A percentile compares a stretch with the other conserved stretches of the same genome.
Evolutionary conservation across 2,329 filamentous ascomycete genomes (phyloP).

Genomic region (Alternaria rosae): DNA sequence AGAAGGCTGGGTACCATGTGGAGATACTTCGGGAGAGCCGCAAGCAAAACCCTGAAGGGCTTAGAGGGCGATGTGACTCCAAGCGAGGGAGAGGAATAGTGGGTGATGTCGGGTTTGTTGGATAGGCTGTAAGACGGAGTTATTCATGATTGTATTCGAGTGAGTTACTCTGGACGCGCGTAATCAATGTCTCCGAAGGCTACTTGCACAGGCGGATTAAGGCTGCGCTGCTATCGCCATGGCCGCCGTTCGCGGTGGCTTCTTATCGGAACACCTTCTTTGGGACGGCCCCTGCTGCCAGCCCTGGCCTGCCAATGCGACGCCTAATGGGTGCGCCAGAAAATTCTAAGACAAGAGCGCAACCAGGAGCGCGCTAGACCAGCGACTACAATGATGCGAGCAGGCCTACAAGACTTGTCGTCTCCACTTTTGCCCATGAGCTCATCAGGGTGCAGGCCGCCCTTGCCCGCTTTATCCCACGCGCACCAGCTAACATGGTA

Average conservation of each 20-base stretch:
- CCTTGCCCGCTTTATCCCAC: slow-evolving; percentile 31
- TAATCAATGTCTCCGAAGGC: neutral
- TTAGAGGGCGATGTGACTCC: neutral
- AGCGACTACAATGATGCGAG: slow-evolving; percentile 19
- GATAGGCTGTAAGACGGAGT: neutral
- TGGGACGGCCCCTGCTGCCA: slow-evolving; percentile 10
- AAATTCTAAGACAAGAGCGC: slow-evolving; percentile 11
- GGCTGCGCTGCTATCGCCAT: slow-evolving; percentile 19
- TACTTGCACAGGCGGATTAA: neutral
- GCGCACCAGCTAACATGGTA: slow-evolving; percentile 7
- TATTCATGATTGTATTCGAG: neutral
- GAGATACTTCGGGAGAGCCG: slow-evolving; percentile 10
- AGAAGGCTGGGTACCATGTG: neutral
- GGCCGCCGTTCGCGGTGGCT: slow-evolving; percentile 32
- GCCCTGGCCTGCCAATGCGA: slow-evolving; percentile 1
- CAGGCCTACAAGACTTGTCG: slow-evolving; percentile 1
- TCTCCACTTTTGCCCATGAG: slow-evolving; percentile 23
- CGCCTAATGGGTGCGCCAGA: slow-evolving; percentile 14
- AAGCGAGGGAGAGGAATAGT: neutral
- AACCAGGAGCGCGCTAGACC: slow-evolving; percentile 10
- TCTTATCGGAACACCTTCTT: slow-evolving; percentile 38
- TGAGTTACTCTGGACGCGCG: neutral
- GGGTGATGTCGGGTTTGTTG: neutral
- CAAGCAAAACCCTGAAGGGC: slow-evolving; percentile 2
- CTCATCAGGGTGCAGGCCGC: slow-evolving; percentile 28